These are phyloP conservation scores for Letharia columbiana DNA, from an alignment of 495 filamentous ascomycete genomes.

Conservation along the genomic window DNA sequence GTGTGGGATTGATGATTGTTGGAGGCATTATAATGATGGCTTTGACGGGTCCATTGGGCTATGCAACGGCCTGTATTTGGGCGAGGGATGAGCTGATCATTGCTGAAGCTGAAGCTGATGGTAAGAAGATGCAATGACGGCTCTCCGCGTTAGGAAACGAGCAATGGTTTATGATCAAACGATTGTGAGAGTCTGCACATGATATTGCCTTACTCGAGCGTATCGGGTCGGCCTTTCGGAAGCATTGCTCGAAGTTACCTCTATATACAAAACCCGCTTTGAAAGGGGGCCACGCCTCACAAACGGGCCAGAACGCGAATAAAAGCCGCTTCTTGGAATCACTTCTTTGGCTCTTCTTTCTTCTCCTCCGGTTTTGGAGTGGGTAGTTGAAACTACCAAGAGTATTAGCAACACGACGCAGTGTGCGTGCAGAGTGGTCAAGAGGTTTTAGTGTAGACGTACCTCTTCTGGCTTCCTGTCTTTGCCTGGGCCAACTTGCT, in stretches of 20 bases:
- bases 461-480: constrained; percentile 68
- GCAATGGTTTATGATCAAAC: background rate
- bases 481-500: constrained; percentile 77
- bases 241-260: background rate
- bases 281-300: background rate
- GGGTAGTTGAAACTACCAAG: constrained; percentile 71
- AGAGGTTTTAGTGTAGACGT: constrained; percentile 33
- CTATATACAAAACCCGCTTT: constrained; percentile 4
- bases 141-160: background rate
- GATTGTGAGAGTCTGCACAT: background rate
- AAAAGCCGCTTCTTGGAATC: background rate
- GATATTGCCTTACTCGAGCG: background rate
- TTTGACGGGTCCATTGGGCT: constrained; percentile 43
- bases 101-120: constrained; percentile 4
- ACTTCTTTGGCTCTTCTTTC: constrained; percentile 89
- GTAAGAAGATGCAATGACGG: constrained; percentile 2
- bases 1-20: constrained; percentile 27
- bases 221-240: background rate
- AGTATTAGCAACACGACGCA: background rate
- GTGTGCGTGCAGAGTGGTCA: background rate
- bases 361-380: constrained; percentile 90
- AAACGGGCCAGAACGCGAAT: background rate
- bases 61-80: constrained; percentile 44
- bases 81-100: constrained; percentile 41
- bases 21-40: constrained; percentile 37